Conservation (phyloP, 2,329 filamentous ascomycete species). For the Neonectria neomacrospora region DNA sequence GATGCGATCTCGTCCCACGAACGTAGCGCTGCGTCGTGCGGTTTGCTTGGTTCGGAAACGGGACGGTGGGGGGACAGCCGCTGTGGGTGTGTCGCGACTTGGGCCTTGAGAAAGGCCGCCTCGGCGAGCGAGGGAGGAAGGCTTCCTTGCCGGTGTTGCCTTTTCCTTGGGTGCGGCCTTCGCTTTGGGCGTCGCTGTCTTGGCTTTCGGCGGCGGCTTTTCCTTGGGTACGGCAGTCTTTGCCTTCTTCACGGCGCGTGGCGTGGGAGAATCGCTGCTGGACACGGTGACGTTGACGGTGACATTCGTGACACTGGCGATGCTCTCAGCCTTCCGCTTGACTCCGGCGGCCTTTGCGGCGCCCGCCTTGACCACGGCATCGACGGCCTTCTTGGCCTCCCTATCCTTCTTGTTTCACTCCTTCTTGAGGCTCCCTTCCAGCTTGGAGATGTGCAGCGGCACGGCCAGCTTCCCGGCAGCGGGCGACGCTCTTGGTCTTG, state of each 20-base stretch:
- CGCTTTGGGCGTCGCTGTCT: not conserved
- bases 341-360: constrained; percentile 21
- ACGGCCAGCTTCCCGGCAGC: constrained; percentile 59
- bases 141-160: constrained; percentile 1
- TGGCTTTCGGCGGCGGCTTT: not conserved
- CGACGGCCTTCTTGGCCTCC: constrained; percentile 56
- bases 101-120: constrained; percentile 27
- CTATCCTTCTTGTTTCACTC: constrained; percentile 64
- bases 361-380: not conserved
- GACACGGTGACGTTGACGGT: not conserved
- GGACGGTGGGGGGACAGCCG: constrained; percentile 1
- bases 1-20: constrained; percentile 39
- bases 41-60: constrained; percentile 31
- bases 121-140: constrained; percentile 21
- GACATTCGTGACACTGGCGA: not conserved
- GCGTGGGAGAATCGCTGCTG: not conserved
- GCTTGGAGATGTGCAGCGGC: constrained; percentile 57
- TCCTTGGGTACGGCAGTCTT: constrained; percentile 17
- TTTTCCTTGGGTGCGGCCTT: constrained; percentile 5
- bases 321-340: constrained; percentile 46
- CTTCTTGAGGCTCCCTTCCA: constrained; percentile 67
- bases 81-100: constrained; percentile 4
- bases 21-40: constrained; percentile 44
- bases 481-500: constrained; percentile 68
- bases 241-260: constrained; percentile 30